Evolutionary conservation across 768 basidiomycete species (phyloP).

Genomic region (Psilocybe cyanescens): DNA sequence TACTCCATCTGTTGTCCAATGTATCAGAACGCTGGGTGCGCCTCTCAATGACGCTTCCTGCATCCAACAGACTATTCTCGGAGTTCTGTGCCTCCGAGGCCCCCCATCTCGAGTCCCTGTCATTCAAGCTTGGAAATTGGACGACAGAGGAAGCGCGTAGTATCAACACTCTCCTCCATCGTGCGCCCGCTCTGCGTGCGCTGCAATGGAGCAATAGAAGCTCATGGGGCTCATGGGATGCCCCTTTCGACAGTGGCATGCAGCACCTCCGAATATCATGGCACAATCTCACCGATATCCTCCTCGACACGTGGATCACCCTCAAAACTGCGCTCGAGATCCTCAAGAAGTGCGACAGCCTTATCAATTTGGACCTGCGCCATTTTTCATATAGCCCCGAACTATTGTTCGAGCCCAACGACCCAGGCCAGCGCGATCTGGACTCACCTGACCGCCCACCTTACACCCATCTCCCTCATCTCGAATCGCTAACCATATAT

Average conservation of each 20-base stretch:
- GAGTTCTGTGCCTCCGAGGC: constrained; percentile 10
- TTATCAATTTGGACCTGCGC: constrained; percentile 21
- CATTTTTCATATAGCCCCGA: constrained; percentile 19
- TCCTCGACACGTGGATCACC: constrained; percentile 24
- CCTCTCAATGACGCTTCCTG: constrained; percentile 24
- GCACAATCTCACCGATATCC: constrained; percentile 22
- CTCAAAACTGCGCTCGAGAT: constrained; percentile 21
- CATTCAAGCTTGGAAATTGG: constrained; percentile 25
- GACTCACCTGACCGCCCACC: background rate
- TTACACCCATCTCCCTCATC: constrained; percentile 16
- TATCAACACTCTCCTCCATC: constrained; percentile 18
- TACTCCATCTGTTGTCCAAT: constrained; percentile 13
- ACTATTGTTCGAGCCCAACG: constrained; percentile 1
- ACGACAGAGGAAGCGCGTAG: constrained; percentile 16
- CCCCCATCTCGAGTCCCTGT: constrained; percentile 19
- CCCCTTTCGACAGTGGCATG: constrained; percentile 17
- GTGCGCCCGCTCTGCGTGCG: constrained; percentile 18
- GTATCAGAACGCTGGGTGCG: constrained; percentile 22
- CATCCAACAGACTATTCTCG: constrained; percentile 15
- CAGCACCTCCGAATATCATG: constrained; percentile 19
- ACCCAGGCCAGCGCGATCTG: background rate
- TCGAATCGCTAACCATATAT: constrained; percentile 23
- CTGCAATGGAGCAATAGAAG: constrained; percentile 24
- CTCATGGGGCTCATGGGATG: constrained; percentile 24
- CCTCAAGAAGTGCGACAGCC: constrained; percentile 21